Evolutionary conservation across 306 rosid genomes (phyloP).

Genomic region (Quercus bicolor): DNA sequence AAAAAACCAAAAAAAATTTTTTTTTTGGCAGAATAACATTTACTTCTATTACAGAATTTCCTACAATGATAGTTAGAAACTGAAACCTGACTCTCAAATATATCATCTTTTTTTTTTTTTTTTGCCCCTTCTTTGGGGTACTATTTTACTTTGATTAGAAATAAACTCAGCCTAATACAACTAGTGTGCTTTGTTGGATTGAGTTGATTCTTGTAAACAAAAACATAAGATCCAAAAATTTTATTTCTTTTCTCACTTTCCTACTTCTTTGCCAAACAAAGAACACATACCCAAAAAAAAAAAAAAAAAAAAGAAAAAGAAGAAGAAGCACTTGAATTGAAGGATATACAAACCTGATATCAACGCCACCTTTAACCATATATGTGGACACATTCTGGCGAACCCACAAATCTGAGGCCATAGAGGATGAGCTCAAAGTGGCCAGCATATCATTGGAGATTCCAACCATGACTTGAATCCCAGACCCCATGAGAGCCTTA

Average conservation of each 20-base stretch:
- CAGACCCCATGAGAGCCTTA: slow-evolving; percentile 59
- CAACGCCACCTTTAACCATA: slow-evolving; percentile 66
- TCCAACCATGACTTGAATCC: slow-evolving; percentile 84
- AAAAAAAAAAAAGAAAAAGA: background rate
- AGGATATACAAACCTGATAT: slow-evolving; percentile 61
- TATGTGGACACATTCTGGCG: slow-evolving; percentile 68
- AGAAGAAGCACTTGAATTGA: background rate
- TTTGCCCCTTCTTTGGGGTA: background rate
- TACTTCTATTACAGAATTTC: too few species aligned
- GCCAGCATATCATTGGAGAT: slow-evolving; percentile 83
- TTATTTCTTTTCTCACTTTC: background rate
- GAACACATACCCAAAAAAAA: background rate
- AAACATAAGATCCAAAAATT: background rate
- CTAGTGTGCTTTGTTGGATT: background rate
- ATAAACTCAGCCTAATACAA: background rate
- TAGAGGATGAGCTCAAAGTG: slow-evolving; percentile 53
- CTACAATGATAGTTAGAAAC: background rate
- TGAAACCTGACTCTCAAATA: background rate
- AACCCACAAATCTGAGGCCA: slow-evolving; percentile 77
- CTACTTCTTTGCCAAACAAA: background rate
- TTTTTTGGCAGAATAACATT: too few species aligned
- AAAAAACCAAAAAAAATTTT: too few species aligned
- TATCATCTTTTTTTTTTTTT: background rate
- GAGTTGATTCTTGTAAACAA: background rate
- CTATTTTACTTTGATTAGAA: background rate